Conservation (phyloP, 2,329 filamentous ascomycete species). For the Fusarium vanettenii region DNA sequence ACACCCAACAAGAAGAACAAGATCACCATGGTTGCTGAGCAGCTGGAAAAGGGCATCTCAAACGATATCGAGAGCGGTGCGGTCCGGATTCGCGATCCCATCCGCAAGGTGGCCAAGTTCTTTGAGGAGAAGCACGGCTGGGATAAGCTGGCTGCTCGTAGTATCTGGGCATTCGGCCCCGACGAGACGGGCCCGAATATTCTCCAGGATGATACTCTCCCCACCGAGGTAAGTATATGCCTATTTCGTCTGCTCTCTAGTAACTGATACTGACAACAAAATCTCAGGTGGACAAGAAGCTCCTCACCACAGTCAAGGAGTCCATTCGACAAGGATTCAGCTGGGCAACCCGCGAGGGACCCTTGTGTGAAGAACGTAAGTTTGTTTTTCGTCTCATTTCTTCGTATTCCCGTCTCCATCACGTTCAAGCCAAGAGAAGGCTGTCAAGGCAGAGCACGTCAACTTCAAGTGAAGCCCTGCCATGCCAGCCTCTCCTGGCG, state of each 20-base stretch:
- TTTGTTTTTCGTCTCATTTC: conserved; percentile 41
- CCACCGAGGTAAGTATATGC: conserved; percentile 75
- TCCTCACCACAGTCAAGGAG: conserved; percentile 87
- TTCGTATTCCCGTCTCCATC: conserved; percentile 11
- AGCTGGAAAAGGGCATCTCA: conserved; percentile 92
- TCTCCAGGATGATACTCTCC: conserved; percentile 94
- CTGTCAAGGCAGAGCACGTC: conserved; percentile 11
- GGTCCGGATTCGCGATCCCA: conserved; percentile 92
- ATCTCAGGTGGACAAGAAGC: conserved; percentile 85
- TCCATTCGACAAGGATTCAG: conserved; percentile 96
- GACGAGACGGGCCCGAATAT: conserved; percentile 97
- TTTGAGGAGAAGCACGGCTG: conserved; percentile 98
- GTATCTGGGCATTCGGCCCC: conserved; percentile 98
- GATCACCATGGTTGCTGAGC: conserved; percentile 97
- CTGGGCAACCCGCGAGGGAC: conserved; percentile 95
- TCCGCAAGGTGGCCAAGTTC: conserved; percentile 93
- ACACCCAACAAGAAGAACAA: conserved; percentile 99
- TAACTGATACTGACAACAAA: conserved; percentile 8
- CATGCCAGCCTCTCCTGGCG: conserved; percentile 2
- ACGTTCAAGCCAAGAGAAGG: conserved; percentile 5
- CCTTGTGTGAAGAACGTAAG: conserved; percentile 96
- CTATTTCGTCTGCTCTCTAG: background rate
- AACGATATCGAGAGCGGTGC: conserved; percentile 92
- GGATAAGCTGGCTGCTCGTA: conserved; percentile 92
- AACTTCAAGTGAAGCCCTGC: conserved; percentile 33